Evolutionary conservation across 2,329 filamentous ascomycete genomes (phyloP).

Genomic region (Colletotrichum ledebouriae): DNA sequence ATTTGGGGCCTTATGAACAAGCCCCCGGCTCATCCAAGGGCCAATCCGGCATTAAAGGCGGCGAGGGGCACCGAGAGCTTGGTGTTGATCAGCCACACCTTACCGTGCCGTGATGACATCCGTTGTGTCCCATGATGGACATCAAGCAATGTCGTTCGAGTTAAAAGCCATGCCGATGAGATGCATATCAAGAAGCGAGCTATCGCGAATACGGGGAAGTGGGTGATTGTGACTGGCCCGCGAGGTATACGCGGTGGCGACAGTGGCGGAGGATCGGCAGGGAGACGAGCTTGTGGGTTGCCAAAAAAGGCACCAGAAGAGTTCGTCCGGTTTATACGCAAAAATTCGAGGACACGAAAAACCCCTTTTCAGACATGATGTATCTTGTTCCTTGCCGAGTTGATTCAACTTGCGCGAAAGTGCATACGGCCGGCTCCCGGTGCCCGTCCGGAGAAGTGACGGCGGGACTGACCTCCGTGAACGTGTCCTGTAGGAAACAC

Average conservation of each 20-base stretch:
- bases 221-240: neutral
- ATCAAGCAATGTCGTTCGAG: neutral
- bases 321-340: neutral
- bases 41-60: no score
- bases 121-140: neutral
- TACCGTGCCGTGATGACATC: neutral
- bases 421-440: neutral
- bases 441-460: neutral
- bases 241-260: neutral
- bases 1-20: no score
- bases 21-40: no score
- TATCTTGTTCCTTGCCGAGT: neutral
- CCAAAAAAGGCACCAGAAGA: no score
- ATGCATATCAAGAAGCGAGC: constrained; percentile 9
- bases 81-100: neutral
- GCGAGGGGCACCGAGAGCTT: no score
- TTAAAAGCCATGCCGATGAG: constrained; percentile 12
- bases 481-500: neutral
- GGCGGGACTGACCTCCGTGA: neutral
- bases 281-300: neutral
- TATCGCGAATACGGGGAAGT: neutral
- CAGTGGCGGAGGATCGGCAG: constrained; percentile 3
- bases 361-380: no score
- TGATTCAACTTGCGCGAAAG: neutral
- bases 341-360: neutral